Base-by-base conservation (phyloP, 2,329 filamentous ascomycete species). In the Exophiala lecanii-corni region DNA sequence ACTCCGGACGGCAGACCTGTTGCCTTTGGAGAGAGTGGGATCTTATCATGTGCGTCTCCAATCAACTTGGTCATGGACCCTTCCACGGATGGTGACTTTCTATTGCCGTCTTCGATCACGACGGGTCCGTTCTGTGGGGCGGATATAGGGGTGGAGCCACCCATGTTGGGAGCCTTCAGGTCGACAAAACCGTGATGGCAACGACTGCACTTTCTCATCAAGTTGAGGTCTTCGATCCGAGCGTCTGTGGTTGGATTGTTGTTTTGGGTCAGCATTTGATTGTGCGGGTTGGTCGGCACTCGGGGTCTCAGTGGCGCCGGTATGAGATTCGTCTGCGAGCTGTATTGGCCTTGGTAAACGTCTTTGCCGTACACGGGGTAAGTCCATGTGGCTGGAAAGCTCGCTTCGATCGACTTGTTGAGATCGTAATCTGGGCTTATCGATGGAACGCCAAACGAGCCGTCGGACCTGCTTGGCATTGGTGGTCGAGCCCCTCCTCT, bases 131-230 rank as follows among this genome's bases (percentile, higher is more conserved):
- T 51, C 43, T 39, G 51, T 34, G 9, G 48, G 39, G 21, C 48
- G 37, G 36, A 47, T 33, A 23, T 50, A 47, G 25, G 47, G 46
- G 28, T 50, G 49, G 39, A 41, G 47, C 50, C 39, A 50, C 44
- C 45, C 10, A 23, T 45, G 45, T 38, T 36, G 37, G 21, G 50
- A 39, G 26, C 36, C 33, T 51, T 45, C 47, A 43, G 45, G 39
- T 41, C 45, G 28, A 53, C 45, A 44, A 53, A 50, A 12, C 47
- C 46, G 30, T 51, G 39, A 20, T 43, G 40, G 43, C 52, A 55
- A 37, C 41, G 41, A 37, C 47, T 53, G 50, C 52, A 55, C 43
- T 43, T 55, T 47, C 47, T 50, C 43, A 47, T 41, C 42, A 49
- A 39, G 28, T 49, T 45, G 41, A 35, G 39, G 28, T 28, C 32